phyloP scores from a whole-genome alignment of 1,284 basidiomycete genomes.

The Blastosporella zonata region DNA sequence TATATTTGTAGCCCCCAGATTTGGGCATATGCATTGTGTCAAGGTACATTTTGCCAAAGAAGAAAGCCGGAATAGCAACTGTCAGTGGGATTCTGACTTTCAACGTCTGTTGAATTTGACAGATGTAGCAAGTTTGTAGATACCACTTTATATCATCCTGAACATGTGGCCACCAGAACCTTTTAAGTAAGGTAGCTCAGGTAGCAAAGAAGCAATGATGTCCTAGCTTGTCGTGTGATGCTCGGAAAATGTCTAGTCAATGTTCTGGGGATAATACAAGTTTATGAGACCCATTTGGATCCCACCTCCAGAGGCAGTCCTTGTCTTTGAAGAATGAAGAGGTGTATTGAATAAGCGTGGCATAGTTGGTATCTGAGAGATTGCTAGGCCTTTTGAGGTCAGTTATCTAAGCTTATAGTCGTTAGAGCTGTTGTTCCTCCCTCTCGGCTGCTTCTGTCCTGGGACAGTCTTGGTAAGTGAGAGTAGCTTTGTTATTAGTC shows the following conservation, averaged over 20 bases:
- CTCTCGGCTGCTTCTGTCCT: too few species aligned
- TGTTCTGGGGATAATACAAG: neutral
- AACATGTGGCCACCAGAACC: slow-evolving; percentile 33
- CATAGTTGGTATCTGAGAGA: too few species aligned
- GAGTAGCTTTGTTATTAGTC: too few species aligned
- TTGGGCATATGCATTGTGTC: neutral
- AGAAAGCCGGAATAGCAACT: slow-evolving; percentile 3
- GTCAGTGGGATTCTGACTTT: slow-evolving; percentile 19
- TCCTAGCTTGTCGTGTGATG: slow-evolving; percentile 24
- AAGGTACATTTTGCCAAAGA: neutral
- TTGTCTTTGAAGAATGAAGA: too few species aligned
- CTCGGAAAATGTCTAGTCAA: slow-evolving; percentile 21
- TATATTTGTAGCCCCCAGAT: neutral
- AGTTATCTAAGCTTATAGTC: too few species aligned
- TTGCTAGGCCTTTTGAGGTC: too few species aligned
- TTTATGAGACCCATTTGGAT: neutral
- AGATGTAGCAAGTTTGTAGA: slow-evolving; percentile 27
- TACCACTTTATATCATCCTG: slow-evolving; percentile 26
- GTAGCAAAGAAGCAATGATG: slow-evolving; percentile 28
- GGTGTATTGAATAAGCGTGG: too few species aligned
- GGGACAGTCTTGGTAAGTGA: too few species aligned
- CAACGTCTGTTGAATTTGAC: slow-evolving; percentile 24
- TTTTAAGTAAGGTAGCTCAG: slow-evolving; percentile 2
- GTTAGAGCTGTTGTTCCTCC: too few species aligned
- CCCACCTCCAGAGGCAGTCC: neutral